Evolutionary conservation across 208 protist species (phyloP), one percentile per base, ranked within the genome.

Genomic region (Leishmania turanica): DNA sequence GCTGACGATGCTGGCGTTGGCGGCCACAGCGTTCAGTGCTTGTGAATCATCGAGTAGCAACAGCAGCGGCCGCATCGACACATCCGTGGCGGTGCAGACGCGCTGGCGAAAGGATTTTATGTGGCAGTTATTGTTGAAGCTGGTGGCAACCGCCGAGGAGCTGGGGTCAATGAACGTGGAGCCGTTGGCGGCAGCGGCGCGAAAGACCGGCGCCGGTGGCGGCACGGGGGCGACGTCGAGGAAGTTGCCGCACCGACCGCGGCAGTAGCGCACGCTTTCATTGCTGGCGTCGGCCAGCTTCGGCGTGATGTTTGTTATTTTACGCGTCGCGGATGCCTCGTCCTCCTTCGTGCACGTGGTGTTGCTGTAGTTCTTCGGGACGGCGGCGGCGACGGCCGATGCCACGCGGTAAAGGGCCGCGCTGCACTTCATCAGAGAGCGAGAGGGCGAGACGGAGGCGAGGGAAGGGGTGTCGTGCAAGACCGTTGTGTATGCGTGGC

Each of bases 111-210:
- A 96, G 3, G 90, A 95, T 47, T 89, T 88, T 45, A 91, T 82
- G 0, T 66, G 37, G 73, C 91, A 71, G 64, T 94, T 90, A 62
- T 83, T 64, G 80, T 93, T 94, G 72, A 97, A 88, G 79, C 82
- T 73, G 17, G 83, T 91, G 49, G 76, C 80, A 40, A 84, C 42
- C 40, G 73, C 81, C 21, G 85, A 76, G n/a, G 89, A 89, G 42
- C 58, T 85, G 6, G 89, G 87, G 75, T 95, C 92, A 79, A 97
- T 94, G 75, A 92, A 95, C 54, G 82, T 95, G 49, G 72, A 56
- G 47, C 72, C 53, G 51, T 62, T 76, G 49, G 31, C 72, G 13
- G 51, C n/a, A 27, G 72, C 51, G 34, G 51, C 72, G 72, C 34
- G 49, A 24, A 34, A 42, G 72, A 13, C 51, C 40, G 51, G 34